Evolutionary conservation across 305 asterid species (phyloP).

Genomic region (Coffea humblotiana): DNA sequence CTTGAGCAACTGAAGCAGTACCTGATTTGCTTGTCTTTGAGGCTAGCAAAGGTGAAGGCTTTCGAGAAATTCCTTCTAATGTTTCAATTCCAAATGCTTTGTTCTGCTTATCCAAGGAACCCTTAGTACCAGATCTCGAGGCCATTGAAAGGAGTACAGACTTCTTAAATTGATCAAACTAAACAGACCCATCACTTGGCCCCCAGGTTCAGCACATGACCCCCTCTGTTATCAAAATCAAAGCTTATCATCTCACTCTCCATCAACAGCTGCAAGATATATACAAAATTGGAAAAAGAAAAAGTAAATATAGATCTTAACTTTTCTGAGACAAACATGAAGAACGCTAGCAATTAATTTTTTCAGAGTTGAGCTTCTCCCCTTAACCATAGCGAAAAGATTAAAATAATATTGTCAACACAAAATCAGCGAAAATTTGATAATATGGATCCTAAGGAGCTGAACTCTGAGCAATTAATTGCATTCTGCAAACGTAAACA

Average conservation of each 20-base stretch:
- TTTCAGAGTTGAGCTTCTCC: conserved; percentile 1
- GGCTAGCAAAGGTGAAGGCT: conserved; percentile 29
- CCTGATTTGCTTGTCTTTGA: conserved; percentile 46
- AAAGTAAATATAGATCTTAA: conserved; percentile 6
- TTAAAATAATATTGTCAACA: neutral
- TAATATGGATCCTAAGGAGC: conserved; percentile 6
- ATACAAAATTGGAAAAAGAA: conserved; percentile 15
- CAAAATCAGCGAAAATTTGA: conserved; percentile 11
- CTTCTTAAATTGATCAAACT: conserved; percentile 21
- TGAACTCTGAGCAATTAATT: neutral
- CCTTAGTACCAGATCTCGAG: conserved; percentile 50
- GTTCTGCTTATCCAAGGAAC: conserved; percentile 47
- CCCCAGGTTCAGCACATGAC: conserved; percentile 16
- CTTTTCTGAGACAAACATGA: neutral
- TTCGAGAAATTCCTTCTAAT: conserved; percentile 34
- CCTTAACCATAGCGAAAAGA: no score
- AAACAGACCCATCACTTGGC: conserved; percentile 32
- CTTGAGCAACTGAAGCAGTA: conserved; percentile 34
- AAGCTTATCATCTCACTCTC: conserved; percentile 37
- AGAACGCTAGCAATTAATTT: neutral
- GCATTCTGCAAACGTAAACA: neutral
- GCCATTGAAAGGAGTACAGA: conserved; percentile 50
- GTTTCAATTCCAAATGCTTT: conserved; percentile 43
- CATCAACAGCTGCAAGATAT: conserved; percentile 37
- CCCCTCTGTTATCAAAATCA: conserved; percentile 29